Base-by-base conservation (phyloP, 805 yeast genomes). In the Candida loeiensis region DNA sequence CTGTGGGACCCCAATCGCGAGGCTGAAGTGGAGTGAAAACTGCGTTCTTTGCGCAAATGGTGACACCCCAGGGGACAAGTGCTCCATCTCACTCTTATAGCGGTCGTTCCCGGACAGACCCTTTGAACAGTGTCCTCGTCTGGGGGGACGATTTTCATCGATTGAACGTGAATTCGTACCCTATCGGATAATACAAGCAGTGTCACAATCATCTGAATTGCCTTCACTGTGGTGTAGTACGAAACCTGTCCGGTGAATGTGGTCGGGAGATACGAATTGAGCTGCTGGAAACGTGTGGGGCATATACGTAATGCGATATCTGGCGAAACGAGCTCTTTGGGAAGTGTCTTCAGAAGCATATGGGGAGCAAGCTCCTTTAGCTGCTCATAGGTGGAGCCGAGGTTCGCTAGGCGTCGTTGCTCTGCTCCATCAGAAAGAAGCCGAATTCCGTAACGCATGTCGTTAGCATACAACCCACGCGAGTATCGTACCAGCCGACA, bases 141-240 rank as follows among this genome's bases (percentile, higher is more conserved):
- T 9, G 14, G 25, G 13, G 33, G 45, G 2, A 71, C 59, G 15
- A 68, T 59, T 34, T 64, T 55, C 16, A 74, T 53, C 42, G 70
- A 58, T 43, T 69, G 63, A 32, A 82, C 69, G 50, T 80, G 87
- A 13, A 83, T 56, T 47, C 69, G 68, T 2, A 75, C 71, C 8
- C 64, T 60, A 2, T 80, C 77, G 40, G 73, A 71, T 18, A 82
- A 53, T n/a, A 80, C 68, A 35, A 82, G 66, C 22, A 77, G 77
- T 2, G 79, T 75, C 25, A 80, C 44, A 3, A 79, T 54, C 25
- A 80, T 46, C 51, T 78, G 80, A 2, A 81, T 53, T 1, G 85
- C 71, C 48, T 79, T 80, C 43, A 76, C 55, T 0, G 83, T 70
- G 2, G 83, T 71, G 36, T 71, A 66, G 55, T 81, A 82, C 11